Percentiles rank a stretch among this genome's conserved stretches.
Conservation (phyloP, 495 filamentous ascomycete species). For the Aspergillus ostianus region DNA sequence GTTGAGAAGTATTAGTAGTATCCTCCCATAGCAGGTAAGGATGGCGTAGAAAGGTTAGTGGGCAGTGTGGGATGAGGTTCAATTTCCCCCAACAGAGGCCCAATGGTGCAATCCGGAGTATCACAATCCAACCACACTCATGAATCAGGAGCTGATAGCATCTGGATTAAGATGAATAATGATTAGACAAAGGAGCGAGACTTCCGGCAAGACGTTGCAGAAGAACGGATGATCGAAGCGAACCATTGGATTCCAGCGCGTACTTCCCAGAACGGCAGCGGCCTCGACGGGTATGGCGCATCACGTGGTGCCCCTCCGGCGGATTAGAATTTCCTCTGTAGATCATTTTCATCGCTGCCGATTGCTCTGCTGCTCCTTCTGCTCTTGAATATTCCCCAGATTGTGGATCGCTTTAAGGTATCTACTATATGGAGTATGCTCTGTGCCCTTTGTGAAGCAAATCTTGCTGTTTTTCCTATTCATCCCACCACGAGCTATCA, state of each 20-base stretch:
- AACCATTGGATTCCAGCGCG: conserved; percentile 15
- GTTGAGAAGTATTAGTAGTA: neutral
- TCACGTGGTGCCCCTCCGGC: conserved; percentile 27
- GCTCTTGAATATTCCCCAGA: conserved; percentile 3
- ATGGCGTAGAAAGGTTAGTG: neutral
- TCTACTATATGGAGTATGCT: neutral
- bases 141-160: neutral
- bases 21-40: neutral
- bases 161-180: neutral
- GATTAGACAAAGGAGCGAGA: neutral
- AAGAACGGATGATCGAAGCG: neutral
- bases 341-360: conserved; percentile 3
- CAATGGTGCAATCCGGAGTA: neutral
- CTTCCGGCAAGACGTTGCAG: neutral
- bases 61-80: neutral
- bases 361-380: neutral
- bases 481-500: neutral
- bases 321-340: conserved; percentile 11
- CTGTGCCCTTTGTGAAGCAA: neutral
- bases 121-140: neutral
- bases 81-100: neutral
- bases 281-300: conserved; percentile 19
- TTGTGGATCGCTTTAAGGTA: neutral
- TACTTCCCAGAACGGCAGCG: conserved; percentile 27
- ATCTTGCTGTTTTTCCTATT: neutral